phyloP scores from a whole-genome alignment of 805 yeast genomes.

The Candida sonorensis region DNA sequence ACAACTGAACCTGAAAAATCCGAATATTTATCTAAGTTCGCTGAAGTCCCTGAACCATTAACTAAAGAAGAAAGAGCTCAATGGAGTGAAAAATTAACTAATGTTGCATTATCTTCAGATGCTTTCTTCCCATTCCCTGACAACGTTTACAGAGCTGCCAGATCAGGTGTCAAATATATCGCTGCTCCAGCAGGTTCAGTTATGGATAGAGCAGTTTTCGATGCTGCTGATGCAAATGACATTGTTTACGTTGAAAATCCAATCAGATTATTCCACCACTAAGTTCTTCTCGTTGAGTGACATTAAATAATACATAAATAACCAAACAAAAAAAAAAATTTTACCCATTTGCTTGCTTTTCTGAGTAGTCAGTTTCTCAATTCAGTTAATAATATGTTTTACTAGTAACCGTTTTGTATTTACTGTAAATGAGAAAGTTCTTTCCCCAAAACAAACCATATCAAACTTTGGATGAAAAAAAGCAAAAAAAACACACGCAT shows the following conservation, averaged over 20 bases:
- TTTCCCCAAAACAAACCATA: too few relatives aligned
- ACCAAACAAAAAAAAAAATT: too few relatives aligned
- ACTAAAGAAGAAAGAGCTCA: conserved; percentile 77
- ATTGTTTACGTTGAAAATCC: conserved; percentile 95
- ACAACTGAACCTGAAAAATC: conserved; percentile 84
- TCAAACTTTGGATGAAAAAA: too few relatives aligned
- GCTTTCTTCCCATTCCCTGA: conserved; percentile 99
- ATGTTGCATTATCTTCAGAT: conserved; percentile 91
- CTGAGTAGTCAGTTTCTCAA: too few relatives aligned
- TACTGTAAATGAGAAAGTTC: too few relatives aligned
- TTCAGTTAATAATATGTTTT: too few relatives aligned
- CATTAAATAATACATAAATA: too few relatives aligned
- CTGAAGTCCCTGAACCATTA: conserved; percentile 73
- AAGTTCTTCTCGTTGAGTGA: too few relatives aligned
- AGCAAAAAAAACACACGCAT: too few relatives aligned
- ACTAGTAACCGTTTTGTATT: too few relatives aligned
- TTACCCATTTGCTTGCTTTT: too few relatives aligned
- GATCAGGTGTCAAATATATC: conserved; percentile 91
- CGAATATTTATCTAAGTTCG: conserved; percentile 89
- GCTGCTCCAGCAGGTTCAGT: conserved; percentile 98
- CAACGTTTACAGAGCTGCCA: conserved; percentile 94
- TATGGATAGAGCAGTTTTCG: conserved; percentile 93
- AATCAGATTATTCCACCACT: conserved; percentile 97
- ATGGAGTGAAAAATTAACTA: conserved; percentile 73
- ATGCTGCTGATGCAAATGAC: conserved; percentile 88